Evolutionary conservation across 2,329 filamentous ascomycete genomes (phyloP).

Genomic region (Blastomyces gilchristii): DNA sequence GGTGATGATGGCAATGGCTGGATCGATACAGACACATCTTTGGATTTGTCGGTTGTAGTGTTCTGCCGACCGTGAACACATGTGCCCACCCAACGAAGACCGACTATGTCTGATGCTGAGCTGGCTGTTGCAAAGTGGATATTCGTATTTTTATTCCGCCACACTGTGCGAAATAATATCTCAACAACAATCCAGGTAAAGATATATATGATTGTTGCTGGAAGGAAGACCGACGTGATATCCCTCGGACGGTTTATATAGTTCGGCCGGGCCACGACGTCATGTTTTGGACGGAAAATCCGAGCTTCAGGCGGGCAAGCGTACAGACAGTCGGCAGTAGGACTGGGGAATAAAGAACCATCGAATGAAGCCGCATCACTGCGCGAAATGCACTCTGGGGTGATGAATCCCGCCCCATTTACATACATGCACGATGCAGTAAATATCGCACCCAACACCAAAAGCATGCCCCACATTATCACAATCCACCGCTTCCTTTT

Average conservation of each 20-base stretch:
- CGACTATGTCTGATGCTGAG: neutral
- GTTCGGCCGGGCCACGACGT: conserved; percentile 5
- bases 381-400: conserved; percentile 14
- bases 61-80: neutral
- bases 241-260: neutral
- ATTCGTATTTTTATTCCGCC: neutral
- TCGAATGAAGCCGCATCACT: neutral
- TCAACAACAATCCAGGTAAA: neutral
- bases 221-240: conserved; percentile 5
- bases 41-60: neutral
- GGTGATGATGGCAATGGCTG: neutral
- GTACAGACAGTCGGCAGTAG: conserved; percentile 4
- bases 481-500: conserved; percentile 14
- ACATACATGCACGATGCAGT: conserved; percentile 16
- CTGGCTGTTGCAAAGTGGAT: neutral
- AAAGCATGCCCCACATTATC: conserved; percentile 16
- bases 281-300: conserved; percentile 1
- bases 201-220: neutral
- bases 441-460: conserved; percentile 16
- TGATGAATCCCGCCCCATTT: conserved; percentile 6
- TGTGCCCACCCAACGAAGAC: neutral
- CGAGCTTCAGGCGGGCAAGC: neutral
- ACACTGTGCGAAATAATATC: neutral
- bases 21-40: neutral
- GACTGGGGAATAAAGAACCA: neutral